These are phyloP conservation scores for Acorus calamus DNA, from an alignment of 106 monocot genomes.

Conservation along the genomic window DNA sequence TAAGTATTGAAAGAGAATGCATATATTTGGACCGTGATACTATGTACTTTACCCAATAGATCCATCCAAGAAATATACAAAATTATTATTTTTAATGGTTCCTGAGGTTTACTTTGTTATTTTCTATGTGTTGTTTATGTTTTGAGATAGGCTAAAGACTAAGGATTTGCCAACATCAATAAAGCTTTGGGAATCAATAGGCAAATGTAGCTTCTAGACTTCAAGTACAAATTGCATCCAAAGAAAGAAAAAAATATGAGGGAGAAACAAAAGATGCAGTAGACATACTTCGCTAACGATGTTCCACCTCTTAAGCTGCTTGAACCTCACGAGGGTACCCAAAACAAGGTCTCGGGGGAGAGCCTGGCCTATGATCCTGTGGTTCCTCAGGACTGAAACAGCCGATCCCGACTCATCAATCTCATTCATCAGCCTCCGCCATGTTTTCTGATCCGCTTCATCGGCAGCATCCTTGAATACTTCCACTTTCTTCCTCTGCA, in stretches of 20 bases:
- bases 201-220: not conserved
- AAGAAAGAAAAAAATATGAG: not conserved
- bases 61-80: too few relatives aligned
- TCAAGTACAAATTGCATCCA: not conserved
- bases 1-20: too few relatives aligned
- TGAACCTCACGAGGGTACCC: slow-evolving; percentile 83
- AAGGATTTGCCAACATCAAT: too few relatives aligned
- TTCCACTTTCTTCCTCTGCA: slow-evolving; percentile 75
- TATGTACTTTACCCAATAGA: too few relatives aligned
- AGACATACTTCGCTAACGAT: slow-evolving; percentile 71
- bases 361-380: slow-evolving; percentile 30
- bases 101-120: too few relatives aligned
- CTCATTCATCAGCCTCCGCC: slow-evolving; percentile 81
- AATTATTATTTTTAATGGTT: too few relatives aligned
- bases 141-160: too few relatives aligned
- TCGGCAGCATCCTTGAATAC: slow-evolving; percentile 68
- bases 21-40: too few relatives aligned
- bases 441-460: slow-evolving; percentile 63
- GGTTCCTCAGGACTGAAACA: slow-evolving; percentile 39
- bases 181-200: not conserved
- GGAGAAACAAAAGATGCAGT: not conserved
- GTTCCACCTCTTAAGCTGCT: slow-evolving; percentile 89
- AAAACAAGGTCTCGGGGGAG: slow-evolving; percentile 76
- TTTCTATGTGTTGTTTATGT: too few relatives aligned
- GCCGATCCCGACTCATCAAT: slow-evolving; percentile 77